Evolutionary conservation across 148 eudicot species (phyloP), one percentile per base, ranked within the genome.

Genomic region (Tetragonia tetragonoides): DNA sequence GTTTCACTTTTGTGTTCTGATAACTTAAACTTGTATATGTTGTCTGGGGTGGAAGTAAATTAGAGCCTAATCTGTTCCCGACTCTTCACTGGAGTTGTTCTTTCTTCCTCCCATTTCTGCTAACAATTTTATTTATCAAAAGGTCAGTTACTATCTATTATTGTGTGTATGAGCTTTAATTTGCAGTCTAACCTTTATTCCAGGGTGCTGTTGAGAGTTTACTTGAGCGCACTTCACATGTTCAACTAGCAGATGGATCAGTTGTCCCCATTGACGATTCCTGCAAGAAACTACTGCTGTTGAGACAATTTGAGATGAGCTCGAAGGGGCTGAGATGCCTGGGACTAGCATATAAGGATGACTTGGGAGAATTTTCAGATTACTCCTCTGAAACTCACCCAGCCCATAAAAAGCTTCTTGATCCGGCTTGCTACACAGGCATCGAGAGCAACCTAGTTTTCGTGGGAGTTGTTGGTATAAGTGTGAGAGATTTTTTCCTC

Each of bases 121-220:
- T 11, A 11, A 0, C 12, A 11, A 11, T 53, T 53, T 57, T 12
- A 7, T 49, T 49, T 49, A 12, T 28, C 1, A 28, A 28, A 28
- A 28, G 34, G 34, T 28, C 34, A 49, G 1, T 49, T 49, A 49
- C 53, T 49, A 49, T 10, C 12, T 67, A 40, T 67, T 7, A 21
- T 62, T 42, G n/a, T 42, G 24, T 24, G 56, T 38, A 75, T 37
- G n/a, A 66, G 39, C 64, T 23, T 18, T 10, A 57, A 42, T 16
- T 24, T 16, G 46, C 44, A 0, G n/a, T n/a, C 20, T 23, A 44
- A 5, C 10, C 5, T 69, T 21, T 69, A 16, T 10, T 44, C 10
- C 38, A 93, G 98, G 98, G 98, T 87, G 98, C 98, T 68, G 90
- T 91, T 53, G 97, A 93, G 89, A 91, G 87, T 84, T 77, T 93